Evolutionary conservation across 1,284 basidiomycete genomes (phyloP).

Genomic region (Moesziomyces sp.): DNA sequence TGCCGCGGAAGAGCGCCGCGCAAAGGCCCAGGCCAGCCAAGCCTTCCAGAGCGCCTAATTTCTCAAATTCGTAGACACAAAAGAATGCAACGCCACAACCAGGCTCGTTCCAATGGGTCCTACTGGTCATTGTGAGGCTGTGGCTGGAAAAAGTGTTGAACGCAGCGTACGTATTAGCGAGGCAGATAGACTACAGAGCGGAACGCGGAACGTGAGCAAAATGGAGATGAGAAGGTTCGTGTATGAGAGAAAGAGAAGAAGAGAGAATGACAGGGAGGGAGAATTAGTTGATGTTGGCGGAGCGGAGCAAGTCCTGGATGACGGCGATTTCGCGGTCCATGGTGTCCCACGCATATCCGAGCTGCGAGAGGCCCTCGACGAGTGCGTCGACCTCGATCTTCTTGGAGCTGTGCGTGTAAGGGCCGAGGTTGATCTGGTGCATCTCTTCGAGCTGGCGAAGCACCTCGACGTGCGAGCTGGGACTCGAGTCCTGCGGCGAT

Average conservation of each 20-base stretch:
- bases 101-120: too few species aligned
- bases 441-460: conserved; percentile 37
- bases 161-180: too few species aligned
- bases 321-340: conserved; percentile 57
- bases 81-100: neutral
- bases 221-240: neutral
- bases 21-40: conserved; percentile 41
- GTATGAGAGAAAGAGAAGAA: neutral
- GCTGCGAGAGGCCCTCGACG: conserved; percentile 58
- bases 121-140: too few species aligned
- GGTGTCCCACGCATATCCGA: conserved; percentile 61
- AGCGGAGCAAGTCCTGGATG: conserved; percentile 51
- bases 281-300: conserved; percentile 1
- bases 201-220: neutral
- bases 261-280: neutral
- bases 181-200: neutral
- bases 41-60: conserved; percentile 37
- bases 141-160: too few species aligned
- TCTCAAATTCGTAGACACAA: neutral
- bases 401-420: conserved; percentile 58
- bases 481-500: conserved; percentile 7
- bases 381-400: conserved; percentile 54
- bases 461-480: conserved; percentile 23
- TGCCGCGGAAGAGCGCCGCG: conserved; percentile 32
- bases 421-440: conserved; percentile 41